These are phyloP conservation scores for Mrakia hoshinonis DNA, from an alignment of 768 basidiomycete species.

Conservation along the genomic window DNA sequence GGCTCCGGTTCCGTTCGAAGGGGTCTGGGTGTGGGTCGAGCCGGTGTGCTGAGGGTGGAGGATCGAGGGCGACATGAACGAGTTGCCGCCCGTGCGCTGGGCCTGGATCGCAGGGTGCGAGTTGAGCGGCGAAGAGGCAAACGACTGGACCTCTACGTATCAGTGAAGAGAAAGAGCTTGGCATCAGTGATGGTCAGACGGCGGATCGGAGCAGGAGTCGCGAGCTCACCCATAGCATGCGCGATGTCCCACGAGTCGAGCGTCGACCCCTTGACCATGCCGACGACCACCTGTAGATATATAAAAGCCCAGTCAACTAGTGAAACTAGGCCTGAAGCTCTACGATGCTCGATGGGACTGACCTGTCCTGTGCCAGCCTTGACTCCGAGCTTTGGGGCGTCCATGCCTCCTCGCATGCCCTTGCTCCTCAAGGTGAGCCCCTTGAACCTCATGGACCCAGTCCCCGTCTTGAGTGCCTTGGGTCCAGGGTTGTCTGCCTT, in stretches of 20 bases:
- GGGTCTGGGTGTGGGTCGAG: neutral
- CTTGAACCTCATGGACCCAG: conserved; percentile 19
- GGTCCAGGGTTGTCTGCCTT: conserved; percentile 1
- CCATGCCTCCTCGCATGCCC: conserved; percentile 1
- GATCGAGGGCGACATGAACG: conserved; percentile 18
- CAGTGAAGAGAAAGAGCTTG: neutral
- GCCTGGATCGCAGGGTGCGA: conserved; percentile 12
- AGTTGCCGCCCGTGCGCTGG: conserved; percentile 5
- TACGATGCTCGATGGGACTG: neutral
- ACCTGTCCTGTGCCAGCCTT: neutral
- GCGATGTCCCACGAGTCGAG: conserved; percentile 22
- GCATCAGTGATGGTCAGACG: neutral
- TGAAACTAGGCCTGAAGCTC: neutral
- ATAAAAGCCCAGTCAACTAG: neutral
- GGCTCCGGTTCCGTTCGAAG: neutral
- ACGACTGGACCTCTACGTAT: conserved; percentile 1
- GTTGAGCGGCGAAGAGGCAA: conserved; percentile 1
- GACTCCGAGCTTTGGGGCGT: conserved; percentile 7
- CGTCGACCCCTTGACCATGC: conserved; percentile 16
- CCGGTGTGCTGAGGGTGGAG: conserved; percentile 16
- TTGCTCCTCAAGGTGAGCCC: conserved; percentile 13
- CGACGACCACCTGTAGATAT: conserved; percentile 5
- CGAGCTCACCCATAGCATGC: neutral
- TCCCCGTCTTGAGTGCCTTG: conserved; percentile 3
- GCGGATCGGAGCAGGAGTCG: neutral